A percentile compares a stretch with the other conserved stretches of the same genome.
phyloP scores from a whole-genome alignment of 805 yeast genomes.

The Lachancea cidri region DNA sequence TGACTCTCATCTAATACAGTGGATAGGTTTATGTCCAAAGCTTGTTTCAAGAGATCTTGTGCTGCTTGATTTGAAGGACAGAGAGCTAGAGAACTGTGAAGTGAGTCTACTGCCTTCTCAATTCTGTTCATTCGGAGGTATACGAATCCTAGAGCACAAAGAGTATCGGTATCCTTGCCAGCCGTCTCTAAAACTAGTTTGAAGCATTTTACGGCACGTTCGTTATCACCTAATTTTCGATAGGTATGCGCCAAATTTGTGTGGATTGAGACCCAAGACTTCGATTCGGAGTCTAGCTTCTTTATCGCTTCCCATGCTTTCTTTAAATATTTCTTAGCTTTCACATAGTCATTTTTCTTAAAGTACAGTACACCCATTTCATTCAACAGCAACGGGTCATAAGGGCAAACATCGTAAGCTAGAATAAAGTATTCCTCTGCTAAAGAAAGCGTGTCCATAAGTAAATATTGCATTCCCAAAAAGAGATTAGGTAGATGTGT shows the following conservation, averaged over 20 bases:
- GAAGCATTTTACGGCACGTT: conserved; percentile 70
- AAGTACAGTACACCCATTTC: conserved; percentile 92
- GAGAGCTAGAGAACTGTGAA: conserved; percentile 78
- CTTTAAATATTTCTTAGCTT: conserved; percentile 65
- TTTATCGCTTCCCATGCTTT: conserved; percentile 69
- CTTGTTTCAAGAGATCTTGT: conserved; percentile 71
- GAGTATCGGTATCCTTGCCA: conserved; percentile 65
- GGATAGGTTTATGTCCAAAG: conserved; percentile 54
- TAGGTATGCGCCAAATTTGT: conserved; percentile 87
- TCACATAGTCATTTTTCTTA: conserved; percentile 59
- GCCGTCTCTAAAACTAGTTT: conserved; percentile 66
- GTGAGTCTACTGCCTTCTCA: conserved; percentile 62
- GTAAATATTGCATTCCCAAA: conserved; percentile 93
- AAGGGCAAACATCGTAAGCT: conserved; percentile 70
- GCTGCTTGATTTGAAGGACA: conserved; percentile 82
- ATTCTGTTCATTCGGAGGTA: conserved; percentile 63
- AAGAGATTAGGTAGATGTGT: conserved; percentile 85
- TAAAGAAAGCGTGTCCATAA: conserved; percentile 73
- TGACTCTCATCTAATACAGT: conserved; percentile 27
- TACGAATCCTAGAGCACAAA: conserved; percentile 81
- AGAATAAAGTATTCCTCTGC: conserved; percentile 82
- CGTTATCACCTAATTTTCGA: conserved; percentile 55
- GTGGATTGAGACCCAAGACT: conserved; percentile 80
- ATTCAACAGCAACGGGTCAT: conserved; percentile 83
- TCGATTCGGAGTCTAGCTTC: conserved; percentile 67